phyloP scores from a whole-genome alignment of 164 flowering plant genomes.

The grape (Vitis vinifera) region ASM3070453v1 NC_081807.1:5615501-5616000 shows the following conservation, averaged over 20 bases:
- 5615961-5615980: constrained; percentile 75
- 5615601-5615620: too few relatives aligned
- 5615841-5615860: not conserved
- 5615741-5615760: constrained; percentile 92
- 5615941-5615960: constrained; percentile 92
- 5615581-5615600: too few relatives aligned
- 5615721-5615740: constrained; percentile 97
- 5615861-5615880: constrained; percentile 62
- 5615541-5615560: too few relatives aligned
- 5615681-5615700: not conserved
- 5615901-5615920: constrained; percentile 93
- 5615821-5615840: too few relatives aligned
- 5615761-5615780: constrained; percentile 26
- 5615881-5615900: constrained; percentile 81
- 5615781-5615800: not conserved
- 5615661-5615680: not conserved
- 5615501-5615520: too few relatives aligned
- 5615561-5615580: too few relatives aligned
- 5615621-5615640: not conserved
- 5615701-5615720: constrained; percentile 86
- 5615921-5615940: constrained; percentile 93
- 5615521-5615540: too few relatives aligned
- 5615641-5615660: not conserved
- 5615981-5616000: constrained; percentile 83
- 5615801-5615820: too few relatives aligned